Percentiles rank a stretch among this genome's conserved stretches.
phyloP scores from a whole-genome alignment of 768 basidiomycete species.

The Calocybe cyanea region DNA sequence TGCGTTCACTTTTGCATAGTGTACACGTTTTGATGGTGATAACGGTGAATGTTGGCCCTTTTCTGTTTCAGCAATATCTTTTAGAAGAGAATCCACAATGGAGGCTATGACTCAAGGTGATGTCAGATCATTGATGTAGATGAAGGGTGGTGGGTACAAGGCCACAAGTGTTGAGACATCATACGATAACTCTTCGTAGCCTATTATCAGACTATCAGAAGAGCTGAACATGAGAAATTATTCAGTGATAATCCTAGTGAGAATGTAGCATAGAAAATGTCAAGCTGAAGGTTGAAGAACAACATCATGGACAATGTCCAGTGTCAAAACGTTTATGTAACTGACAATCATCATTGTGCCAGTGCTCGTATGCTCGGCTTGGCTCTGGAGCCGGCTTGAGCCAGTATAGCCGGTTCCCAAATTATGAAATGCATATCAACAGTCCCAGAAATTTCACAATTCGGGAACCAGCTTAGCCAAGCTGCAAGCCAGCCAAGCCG shows the following conservation, averaged over 20 bases:
- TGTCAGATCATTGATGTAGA: constrained; percentile 60
- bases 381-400: too few species aligned
- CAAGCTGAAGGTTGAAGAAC: background rate
- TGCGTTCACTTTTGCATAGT: constrained; percentile 48
- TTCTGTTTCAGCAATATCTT: constrained; percentile 10
- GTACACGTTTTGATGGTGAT: constrained; percentile 24
- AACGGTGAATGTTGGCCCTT: constrained; percentile 8
- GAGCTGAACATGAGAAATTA: background rate
- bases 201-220: constrained; percentile 7
- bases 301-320: background rate
- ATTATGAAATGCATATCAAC: too few species aligned
- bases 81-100: constrained; percentile 36
- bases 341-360: too few species aligned
- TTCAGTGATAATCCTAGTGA: background rate
- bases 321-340: background rate
- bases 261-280: background rate
- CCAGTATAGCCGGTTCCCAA: too few species aligned
- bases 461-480: too few species aligned
- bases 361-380: too few species aligned
- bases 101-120: constrained; percentile 42
- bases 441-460: too few species aligned
- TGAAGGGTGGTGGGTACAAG: constrained; percentile 54
- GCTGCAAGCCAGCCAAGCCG: too few species aligned
- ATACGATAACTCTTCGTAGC: constrained; percentile 19
- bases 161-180: constrained; percentile 36